Conservation (phyloP, 2,329 filamentous ascomycete genomes). For the Lachnellula occidentalis region DNA sequence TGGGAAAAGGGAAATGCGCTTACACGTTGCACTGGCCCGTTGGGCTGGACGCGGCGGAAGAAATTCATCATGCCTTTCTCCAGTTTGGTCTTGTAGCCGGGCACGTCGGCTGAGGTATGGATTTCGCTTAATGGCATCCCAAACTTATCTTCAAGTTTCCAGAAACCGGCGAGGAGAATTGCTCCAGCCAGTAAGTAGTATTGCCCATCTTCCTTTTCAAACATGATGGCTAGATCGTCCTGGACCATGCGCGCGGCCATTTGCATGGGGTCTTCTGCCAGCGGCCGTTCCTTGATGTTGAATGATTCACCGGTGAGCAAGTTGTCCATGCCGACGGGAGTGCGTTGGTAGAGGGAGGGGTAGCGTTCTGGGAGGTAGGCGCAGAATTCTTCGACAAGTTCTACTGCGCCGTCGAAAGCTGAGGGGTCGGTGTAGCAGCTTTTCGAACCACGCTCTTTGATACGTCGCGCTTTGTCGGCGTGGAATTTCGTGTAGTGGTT, state of each 20-base stretch:
- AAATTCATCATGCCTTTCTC: conserved; percentile 78
- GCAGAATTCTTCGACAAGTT: conserved; percentile 68
- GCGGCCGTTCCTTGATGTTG: conserved; percentile 57
- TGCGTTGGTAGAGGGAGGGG: conserved; percentile 62
- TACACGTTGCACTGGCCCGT: conserved; percentile 49
- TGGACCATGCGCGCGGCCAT: conserved; percentile 68
- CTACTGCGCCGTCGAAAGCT: conserved; percentile 65
- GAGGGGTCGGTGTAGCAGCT: conserved; percentile 65
- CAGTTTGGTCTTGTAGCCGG: conserved; percentile 64
- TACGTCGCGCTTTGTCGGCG: conserved; percentile 62
- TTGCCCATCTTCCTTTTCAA: conserved; percentile 68
- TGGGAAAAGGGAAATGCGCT: conserved; percentile 11
- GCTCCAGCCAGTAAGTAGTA: conserved; percentile 76
- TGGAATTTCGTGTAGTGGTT: conserved; percentile 72
- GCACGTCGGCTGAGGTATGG: conserved; percentile 72
- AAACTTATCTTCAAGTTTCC: conserved; percentile 75
- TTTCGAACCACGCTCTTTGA: conserved; percentile 59
- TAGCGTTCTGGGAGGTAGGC: conserved; percentile 71
- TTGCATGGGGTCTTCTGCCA: conserved; percentile 73
- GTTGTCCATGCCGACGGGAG: conserved; percentile 62
- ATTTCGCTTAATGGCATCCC: conserved; percentile 76
- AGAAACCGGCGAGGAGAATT: conserved; percentile 75
- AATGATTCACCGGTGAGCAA: conserved; percentile 66
- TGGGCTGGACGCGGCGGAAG: conserved; percentile 65
- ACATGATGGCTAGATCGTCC: conserved; percentile 80